Evolutionary conservation across 2,329 filamentous ascomycete genomes (phyloP).

Genomic region (Epicoccum nigrum): DNA sequence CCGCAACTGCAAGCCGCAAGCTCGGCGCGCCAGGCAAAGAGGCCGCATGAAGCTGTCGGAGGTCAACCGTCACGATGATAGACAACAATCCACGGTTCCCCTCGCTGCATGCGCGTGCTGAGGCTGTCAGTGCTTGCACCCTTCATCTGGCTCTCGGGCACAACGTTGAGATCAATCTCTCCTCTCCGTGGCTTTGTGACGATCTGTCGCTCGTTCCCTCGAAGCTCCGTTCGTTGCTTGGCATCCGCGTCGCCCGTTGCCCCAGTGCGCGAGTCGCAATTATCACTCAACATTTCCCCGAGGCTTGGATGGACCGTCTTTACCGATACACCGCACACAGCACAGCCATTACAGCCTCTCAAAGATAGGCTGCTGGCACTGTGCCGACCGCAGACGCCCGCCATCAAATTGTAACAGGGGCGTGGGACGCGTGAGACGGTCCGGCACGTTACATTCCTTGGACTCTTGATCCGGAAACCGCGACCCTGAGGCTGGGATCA

Average conservation of each 20-base stretch:
- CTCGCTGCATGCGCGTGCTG: conserved; percentile 6
- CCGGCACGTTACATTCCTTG: conserved; percentile 9
- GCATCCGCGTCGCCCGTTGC: conserved; percentile 15
- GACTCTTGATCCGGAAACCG: conserved; percentile 5
- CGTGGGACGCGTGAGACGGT: conserved; percentile 3
- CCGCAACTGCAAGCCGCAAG: conserved; percentile 4
- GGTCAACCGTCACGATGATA: conserved; percentile 12
- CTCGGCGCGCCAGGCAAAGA: conserved; percentile 17
- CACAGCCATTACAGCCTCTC: not conserved
- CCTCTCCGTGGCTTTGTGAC: conserved; percentile 9
- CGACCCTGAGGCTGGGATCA: conserved; percentile 3
- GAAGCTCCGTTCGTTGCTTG: conserved; percentile 18
- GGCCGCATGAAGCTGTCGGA: conserved; percentile 10
- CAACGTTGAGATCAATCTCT: too few relatives aligned
- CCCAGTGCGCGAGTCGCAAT: conserved; percentile 17
- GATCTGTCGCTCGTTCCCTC: conserved; percentile 18
- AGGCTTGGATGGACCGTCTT: conserved; percentile 4
- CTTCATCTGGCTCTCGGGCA: too few relatives aligned
- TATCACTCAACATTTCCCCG: conserved; percentile 17
- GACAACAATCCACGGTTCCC: conserved; percentile 1
- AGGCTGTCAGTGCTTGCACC: conserved; percentile 10
- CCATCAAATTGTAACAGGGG: not conserved
- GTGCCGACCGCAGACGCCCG: not conserved
- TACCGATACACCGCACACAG: conserved; percentile 2
- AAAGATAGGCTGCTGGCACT: not conserved